Evolutionary conservation across 805 yeast genomes (phyloP).

Genomic region (Pichia insulana): DNA sequence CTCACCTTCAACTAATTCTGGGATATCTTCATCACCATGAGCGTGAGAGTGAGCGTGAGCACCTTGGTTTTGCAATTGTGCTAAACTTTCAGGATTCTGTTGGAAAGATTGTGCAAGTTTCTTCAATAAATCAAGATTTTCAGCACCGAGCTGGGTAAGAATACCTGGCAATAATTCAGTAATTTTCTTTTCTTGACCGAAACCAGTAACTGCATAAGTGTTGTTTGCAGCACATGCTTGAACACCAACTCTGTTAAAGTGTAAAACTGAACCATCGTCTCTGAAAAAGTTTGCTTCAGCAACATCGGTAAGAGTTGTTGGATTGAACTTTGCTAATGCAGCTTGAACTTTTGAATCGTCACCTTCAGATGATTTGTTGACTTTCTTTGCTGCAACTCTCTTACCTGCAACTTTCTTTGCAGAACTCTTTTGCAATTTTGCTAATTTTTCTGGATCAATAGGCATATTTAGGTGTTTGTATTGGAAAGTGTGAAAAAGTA

Average conservation of each 20-base stretch:
- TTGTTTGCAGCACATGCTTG: constrained; percentile 87
- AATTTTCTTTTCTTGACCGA: constrained; percentile 85
- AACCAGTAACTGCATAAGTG: constrained; percentile 92
- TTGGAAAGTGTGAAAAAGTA: neutral
- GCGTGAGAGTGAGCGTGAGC: constrained; percentile 19
- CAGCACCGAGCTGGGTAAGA: constrained; percentile 94
- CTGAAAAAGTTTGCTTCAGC: constrained; percentile 97
- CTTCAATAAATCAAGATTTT: constrained; percentile 82
- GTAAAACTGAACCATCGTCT: constrained; percentile 93
- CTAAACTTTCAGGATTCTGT: constrained; percentile 34
- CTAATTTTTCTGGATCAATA: constrained; percentile 89
- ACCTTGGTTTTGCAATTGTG: constrained; percentile 26
- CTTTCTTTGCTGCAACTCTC: constrained; percentile 88
- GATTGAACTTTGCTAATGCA: constrained; percentile 81
- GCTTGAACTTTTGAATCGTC: constrained; percentile 89
- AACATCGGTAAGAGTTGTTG: constrained; percentile 78
- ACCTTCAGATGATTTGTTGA: constrained; percentile 55
- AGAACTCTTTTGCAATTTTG: constrained; percentile 80
- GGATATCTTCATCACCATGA: constrained; percentile 53
- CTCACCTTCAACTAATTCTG: constrained; percentile 83
- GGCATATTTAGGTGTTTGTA: constrained; percentile 43
- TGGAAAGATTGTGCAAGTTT: constrained; percentile 85
- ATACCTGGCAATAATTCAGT: constrained; percentile 90
- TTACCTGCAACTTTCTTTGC: constrained; percentile 77
- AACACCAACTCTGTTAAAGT: constrained; percentile 93